A percentile compares a stretch with the other conserved stretches of the same genome.
These are phyloP conservation scores for Entoloma clypeatum DNA, from an alignment of 1,284 basidiomycete species.

Conservation along the genomic window DNA sequence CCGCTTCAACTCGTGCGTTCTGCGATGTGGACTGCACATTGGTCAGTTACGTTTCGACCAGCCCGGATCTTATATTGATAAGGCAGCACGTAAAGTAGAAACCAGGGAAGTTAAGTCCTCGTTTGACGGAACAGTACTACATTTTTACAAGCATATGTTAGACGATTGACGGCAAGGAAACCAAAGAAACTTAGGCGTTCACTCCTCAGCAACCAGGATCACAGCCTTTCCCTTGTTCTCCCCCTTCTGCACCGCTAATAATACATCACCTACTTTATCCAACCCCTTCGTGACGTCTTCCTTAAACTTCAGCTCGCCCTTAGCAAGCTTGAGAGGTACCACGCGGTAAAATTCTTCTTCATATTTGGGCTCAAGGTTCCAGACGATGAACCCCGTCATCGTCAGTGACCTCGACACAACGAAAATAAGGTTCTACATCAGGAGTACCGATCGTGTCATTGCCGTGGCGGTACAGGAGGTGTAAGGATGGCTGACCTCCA, in stretches of 20 bases:
- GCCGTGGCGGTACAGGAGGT: too few species aligned
- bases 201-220: too few species aligned
- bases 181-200: too few species aligned
- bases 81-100: too few species aligned
- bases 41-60: too few species aligned
- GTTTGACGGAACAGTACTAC: too few species aligned
- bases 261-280: slow-evolving; percentile 33
- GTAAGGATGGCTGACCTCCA: slow-evolving; percentile 14
- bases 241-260: slow-evolving; percentile 40
- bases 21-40: too few species aligned
- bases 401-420: slow-evolving; percentile 15
- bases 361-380: slow-evolving; percentile 14
- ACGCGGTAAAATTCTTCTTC: slow-evolving; percentile 33
- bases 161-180: too few species aligned
- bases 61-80: too few species aligned
- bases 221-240: slow-evolving; percentile 43
- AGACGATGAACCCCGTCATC: slow-evolving; percentile 19
- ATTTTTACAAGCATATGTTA: too few species aligned
- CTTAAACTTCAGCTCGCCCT: slow-evolving; percentile 35
- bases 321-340: slow-evolving; percentile 37
- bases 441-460: neutral
- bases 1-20: too few species aligned
- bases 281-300: slow-evolving; percentile 37
- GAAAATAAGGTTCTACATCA: slow-evolving; percentile 17
- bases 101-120: too few species aligned